Evolutionary conservation across 2,329 filamentous ascomycete genomes (phyloP), one percentile per base, ranked within the genome.

Genomic region (Elsinoe necatrix): DNA sequence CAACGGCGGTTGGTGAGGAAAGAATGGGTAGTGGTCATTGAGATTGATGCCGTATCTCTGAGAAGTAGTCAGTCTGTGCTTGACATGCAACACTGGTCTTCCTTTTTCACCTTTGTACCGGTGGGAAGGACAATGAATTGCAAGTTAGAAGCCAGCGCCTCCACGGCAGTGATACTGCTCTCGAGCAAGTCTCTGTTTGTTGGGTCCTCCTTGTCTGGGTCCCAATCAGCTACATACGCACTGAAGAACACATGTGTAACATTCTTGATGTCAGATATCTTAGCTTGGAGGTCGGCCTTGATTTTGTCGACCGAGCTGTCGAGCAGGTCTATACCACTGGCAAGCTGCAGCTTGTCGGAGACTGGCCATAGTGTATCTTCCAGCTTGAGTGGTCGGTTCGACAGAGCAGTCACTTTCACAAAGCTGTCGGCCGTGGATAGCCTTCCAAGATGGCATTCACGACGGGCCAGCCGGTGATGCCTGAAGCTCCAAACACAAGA

Each of bases 391-490:
- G 75, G 73, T 18, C 75, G 67, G 58, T 78, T 78, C 1, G 75
- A 75, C 48, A 78, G 69, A 6, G 75, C 76, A 11, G 74, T 73
- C 4, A 78, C 72, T 31, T 70, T 73, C 21, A 62, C 68, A 61
- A 76, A 78, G 3, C 64, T 67, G 55, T 72, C 69, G n/a, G 71
- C 68, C 20, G 65, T 68, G 2, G 76, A 58, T 77, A 78, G 54
- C 68, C 72, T 43, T 73, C 64, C 14, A 37, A 37, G 11, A 78
- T 65, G 54, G 74, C 69, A 54, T 76, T 77, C 14, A 75, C 72
- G 54, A 78, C 71, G 5, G 75, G 71, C 75, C 75, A 78, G 35
- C 75, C 75, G 2, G 73, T 72, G 54, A 78, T 74, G n/a, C 75
- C 75, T 59, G 72, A 74, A 47, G 74, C 74, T 34, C 75, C 75